Percentiles rank a stretch among this genome's conserved stretches.
These are phyloP conservation scores for Vanrija pseudolonga DNA, from an alignment of 1,284 basidiomycete genomes.

Conservation along the genomic window DNA sequence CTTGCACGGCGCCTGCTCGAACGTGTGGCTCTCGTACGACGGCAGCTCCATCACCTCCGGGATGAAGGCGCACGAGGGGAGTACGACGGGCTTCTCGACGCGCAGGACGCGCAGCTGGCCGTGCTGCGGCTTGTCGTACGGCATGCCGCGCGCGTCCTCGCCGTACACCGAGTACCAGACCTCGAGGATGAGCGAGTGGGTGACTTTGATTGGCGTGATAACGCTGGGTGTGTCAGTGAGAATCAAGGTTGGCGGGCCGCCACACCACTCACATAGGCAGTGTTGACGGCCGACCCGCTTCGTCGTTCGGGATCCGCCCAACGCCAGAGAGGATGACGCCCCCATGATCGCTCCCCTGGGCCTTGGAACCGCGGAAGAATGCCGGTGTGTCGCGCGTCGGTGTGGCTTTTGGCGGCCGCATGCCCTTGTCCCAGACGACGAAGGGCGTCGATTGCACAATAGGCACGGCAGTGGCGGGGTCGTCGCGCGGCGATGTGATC, in stretches of 20 bases:
- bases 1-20: conserved; percentile 14
- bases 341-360: conserved; percentile 11
- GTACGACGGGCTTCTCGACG: conserved; percentile 31
- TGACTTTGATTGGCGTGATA: conserved; percentile 45
- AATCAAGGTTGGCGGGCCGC: background rate
- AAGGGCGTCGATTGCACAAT: conserved; percentile 13
- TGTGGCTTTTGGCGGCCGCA: conserved; percentile 12
- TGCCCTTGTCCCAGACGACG: conserved; percentile 10
- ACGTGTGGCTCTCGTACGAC: conserved; percentile 14
- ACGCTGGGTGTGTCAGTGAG: conserved; percentile 3
- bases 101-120: conserved; percentile 42
- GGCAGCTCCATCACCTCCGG: conserved; percentile 19
- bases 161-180: conserved; percentile 46
- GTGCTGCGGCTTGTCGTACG: conserved; percentile 16
- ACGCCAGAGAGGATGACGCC: conserved; percentile 16
- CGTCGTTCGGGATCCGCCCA: conserved; percentile 36
- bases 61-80: conserved; percentile 32
- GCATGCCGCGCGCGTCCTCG: conserved; percentile 26
- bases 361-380: conserved; percentile 26
- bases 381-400: conserved; percentile 21
- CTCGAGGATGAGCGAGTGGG: conserved; percentile 39
- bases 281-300: conserved; percentile 32
- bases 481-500: conserved; percentile 30
- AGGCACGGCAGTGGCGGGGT: conserved; percentile 9
- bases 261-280: conserved; percentile 13